Evolutionary conservation across 768 basidiomycete genomes (phyloP).

Genomic region (Rhodosporidiobolus sp.): DNA sequence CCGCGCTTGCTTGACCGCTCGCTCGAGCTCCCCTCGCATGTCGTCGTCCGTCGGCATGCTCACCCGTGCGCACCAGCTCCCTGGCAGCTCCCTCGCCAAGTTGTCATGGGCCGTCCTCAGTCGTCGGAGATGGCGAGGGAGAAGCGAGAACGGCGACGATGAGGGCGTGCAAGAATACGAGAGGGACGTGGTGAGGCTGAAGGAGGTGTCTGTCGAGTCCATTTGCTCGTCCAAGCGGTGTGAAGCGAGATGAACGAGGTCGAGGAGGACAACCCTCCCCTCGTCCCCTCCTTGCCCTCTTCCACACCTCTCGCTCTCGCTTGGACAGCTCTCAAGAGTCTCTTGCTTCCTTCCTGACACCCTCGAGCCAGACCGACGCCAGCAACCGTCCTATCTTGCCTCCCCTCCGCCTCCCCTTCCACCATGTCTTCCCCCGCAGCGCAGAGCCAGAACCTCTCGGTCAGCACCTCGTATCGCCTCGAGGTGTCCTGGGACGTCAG

Average conservation of each 20-base stretch:
- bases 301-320: too few species aligned
- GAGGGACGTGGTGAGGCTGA: conserved; percentile 12
- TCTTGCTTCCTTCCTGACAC: too few species aligned
- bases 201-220: neutral
- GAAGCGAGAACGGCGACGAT: neutral
- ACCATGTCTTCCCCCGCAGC: too few species aligned
- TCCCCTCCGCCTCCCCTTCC: too few species aligned
- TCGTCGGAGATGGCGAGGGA: conserved; percentile 14
- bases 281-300: too few species aligned
- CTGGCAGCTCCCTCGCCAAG: neutral
- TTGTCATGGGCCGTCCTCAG: conserved; percentile 5
- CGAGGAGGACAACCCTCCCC: conserved; percentile 1
- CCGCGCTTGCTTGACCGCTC: conserved; percentile 1
- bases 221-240: neutral
- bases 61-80: conserved; percentile 20
- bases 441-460: too few species aligned
- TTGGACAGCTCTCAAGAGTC: too few species aligned
- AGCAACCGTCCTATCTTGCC: too few species aligned
- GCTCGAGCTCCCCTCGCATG: neutral
- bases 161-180: neutral
- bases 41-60: neutral
- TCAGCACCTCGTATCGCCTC: too few species aligned
- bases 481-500: too few species aligned
- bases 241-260: conserved; percentile 34
- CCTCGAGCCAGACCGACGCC: too few species aligned